Conservation (phyloP, 164 flowering plant species). For the Kingdonia uniflora region DNA sequence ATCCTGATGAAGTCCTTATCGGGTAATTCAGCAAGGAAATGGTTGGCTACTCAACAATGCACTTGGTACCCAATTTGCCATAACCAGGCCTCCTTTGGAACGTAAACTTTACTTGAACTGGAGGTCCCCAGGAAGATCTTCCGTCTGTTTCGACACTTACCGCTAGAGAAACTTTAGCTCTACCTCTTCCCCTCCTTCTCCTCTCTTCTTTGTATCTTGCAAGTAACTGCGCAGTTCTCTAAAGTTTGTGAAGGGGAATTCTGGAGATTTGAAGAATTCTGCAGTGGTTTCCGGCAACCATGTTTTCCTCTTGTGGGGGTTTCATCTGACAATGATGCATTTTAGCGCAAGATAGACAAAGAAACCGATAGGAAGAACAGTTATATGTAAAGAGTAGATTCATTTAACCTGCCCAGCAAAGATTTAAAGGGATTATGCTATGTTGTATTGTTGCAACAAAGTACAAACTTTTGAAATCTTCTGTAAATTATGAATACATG, state of each 20-base stretch:
- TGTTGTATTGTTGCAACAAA: not conserved
- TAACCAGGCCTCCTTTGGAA: slow-evolving; percentile 14
- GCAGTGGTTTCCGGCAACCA: slow-evolving; percentile 27
- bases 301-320: slow-evolving; percentile 23
- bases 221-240: slow-evolving; percentile 9
- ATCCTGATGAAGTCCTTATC: slow-evolving; percentile 13
- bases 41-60: slow-evolving; percentile 15
- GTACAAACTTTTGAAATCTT: not conserved
- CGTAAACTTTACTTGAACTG: slow-evolving; percentile 20
- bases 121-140: slow-evolving; percentile 12
- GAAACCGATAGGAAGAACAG: not conserved
- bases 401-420: not conserved
- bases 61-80: slow-evolving; percentile 8
- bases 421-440: not conserved
- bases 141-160: slow-evolving; percentile 13
- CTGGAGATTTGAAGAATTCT: slow-evolving; percentile 23
- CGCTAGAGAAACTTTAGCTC: slow-evolving; percentile 16
- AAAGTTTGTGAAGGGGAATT: slow-evolving; percentile 7
- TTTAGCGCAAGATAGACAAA: slow-evolving; percentile 2
- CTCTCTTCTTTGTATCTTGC: slow-evolving; percentile 18
- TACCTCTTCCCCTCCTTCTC: slow-evolving; percentile 23
- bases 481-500: too few species aligned
- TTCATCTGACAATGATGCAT: slow-evolving; percentile 34
- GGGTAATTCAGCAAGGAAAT: slow-evolving; percentile 11
- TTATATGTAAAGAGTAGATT: not conserved